Evolutionary conservation across 2,329 filamentous ascomycete genomes (phyloP), one percentile per base, ranked within the genome.

Genomic region (Chaetomium strumarium): DNA sequence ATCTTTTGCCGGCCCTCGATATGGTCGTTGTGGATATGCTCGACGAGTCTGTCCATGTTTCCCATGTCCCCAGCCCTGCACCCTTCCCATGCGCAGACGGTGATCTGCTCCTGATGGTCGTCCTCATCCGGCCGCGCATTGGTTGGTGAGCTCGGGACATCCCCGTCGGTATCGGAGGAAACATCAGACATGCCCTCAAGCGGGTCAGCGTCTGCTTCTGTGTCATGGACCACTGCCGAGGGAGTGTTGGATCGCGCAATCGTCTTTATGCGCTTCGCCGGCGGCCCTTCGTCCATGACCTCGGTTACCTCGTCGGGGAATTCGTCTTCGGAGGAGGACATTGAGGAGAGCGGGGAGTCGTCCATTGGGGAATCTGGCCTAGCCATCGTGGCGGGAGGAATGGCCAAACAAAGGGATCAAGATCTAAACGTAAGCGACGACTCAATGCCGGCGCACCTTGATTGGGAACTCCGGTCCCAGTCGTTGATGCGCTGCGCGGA

Each of bases 1-100:
- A 93, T 96, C 72, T 95, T 96, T 72, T 93, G 88, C 50, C 91
- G 83, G 56, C 85, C 89, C 66, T 93, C 90, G 64, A 97, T 96
- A 70, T 99, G 93, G 53, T 92, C 89, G 64, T 90, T 86, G 70
- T 97, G 92, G 55, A 93, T 88, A 65, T 93, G 88, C 62, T 88
- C 81, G 39, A 93, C 88, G 40, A 93, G 71, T 58, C 75, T 81
- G 69, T 93, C 88, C 88, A 92, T 92, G 65, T 91, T 87, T 14
- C 81, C 78, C 59, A 88, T 70, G 63, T 91, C 86, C 37, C 84
- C 85, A 3, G 76, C 81, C 38, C 75, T 73, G 66, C 88, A 93
- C 52, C 83, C 85, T 58, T 88, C 84, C 88, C 88, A 93, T 49
- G 80, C 81, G 70, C 88, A 93, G 44, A 82, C 72, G 0, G 86